Evolutionary conservation across 495 filamentous ascomycete genomes (phyloP), one percentile per base, ranked within the genome.

Genomic region (Pseudomonodictys pantanalensis): DNA sequence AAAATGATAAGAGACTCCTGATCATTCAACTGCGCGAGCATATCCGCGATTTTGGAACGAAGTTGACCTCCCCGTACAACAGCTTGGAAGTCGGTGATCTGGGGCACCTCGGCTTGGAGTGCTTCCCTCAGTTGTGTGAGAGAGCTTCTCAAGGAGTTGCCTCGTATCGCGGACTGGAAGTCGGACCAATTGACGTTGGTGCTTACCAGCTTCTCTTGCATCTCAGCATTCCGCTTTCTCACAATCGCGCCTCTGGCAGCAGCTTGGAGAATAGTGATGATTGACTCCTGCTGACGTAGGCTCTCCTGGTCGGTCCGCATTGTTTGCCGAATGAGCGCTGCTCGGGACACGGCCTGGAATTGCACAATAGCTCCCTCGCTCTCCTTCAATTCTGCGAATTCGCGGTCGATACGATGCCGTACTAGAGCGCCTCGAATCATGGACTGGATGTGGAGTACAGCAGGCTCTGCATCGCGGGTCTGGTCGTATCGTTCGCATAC

Each of bases 391-490:
- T 77, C 71, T 35, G 79, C 73, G 41, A 76, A 77, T 55, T 81
- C 74, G 5, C 78, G 73, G 41, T 68, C 68, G 10, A 82, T 68
- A 26, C 67, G 38, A 56, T 75, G 76, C 26, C 83, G 77, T 56
- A 76, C 71, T n/a, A 86, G 65, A n/a, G 81, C 81, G 42, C 82
- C 84, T 50, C 83, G 69, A 10, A 87, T 76, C 29, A 83, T 82
- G 23, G 84, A 78, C 66, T 96, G 91, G 18, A 96, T 77, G 53
- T 79, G 75, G 47, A 74, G 76, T n/a, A 92, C 77, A 54, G 79
- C 66, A 3, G 56, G 58, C 69, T 73, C 86, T 1, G 60, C 17
- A 49, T 71, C 68, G 38, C 62, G 55, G 1, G 66, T 68, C 38
- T 72, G 62, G 28, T 72, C 59, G 59, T 71, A 74, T 17, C 69